Evolutionary conservation across 345 rosid genomes (phyloP), one percentile per base, ranked within the genome.

Genomic region (Hypericum androsaemum): DNA sequence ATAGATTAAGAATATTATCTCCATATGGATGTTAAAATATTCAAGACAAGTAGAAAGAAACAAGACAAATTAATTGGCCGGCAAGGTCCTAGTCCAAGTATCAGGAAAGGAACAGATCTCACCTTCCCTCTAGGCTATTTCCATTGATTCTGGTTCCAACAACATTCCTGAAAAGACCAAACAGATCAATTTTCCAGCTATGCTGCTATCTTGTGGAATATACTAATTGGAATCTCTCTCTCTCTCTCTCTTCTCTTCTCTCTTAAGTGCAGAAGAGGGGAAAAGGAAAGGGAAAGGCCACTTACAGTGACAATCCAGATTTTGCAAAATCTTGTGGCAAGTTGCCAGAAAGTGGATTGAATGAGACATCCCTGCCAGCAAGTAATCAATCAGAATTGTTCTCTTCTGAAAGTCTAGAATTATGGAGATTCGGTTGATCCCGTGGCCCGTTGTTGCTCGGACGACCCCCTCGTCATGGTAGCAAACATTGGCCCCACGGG

Each of bases 261-360:
- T n/a, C n/a, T n/a, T n/a, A n/a, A n/a, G n/a, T n/a, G n/a, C n/a
- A 11, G 7, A 7, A 7, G 9, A 8, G 35, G 17, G 2, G 51
- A 46, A 42, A 35, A 53, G n/a, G 54, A 14, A 41, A 22, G 15
- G 38, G 50, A 41, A 14, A n/a, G 38, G 12, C 42, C 43, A 46
- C 80, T 73, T 63, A 80, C 86, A 70, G 54, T n/a, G 82, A 77
- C 54, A 66, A 56, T 51, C 63, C 63, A 51, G 44, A 50, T 52
- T 10, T 70, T 43, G 46, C 64, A 40, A 56, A 70, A 37, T 67
- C 57, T 41, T 12, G 51, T 0, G 77, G 80, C 46, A 72, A 54
- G 43, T 64, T 72, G 59, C 86, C 86, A 5, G 73, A 72, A 8
- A 80, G 74, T 6, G 71, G 72, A 72, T 77, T 80, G 69, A 74